Percentiles rank a stretch among this genome's conserved stretches.
Evolutionary conservation across 805 yeast species (phyloP).

Genomic region (Grigorovia humatica): DNA sequence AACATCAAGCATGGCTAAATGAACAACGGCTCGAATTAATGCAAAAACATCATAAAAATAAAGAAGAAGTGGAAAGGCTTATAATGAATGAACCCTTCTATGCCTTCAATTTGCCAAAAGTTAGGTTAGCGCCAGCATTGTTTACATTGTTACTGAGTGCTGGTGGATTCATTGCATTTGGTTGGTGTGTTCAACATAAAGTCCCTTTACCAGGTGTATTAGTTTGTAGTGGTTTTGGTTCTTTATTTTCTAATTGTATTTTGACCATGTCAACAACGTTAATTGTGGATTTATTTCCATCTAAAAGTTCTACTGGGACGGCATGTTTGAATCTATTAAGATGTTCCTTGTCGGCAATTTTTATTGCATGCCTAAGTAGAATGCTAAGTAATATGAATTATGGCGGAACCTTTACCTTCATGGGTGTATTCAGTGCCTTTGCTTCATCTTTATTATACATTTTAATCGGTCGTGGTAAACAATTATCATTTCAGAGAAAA

Average conservation of each 20-base stretch:
- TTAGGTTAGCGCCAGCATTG: constrained; percentile 41
- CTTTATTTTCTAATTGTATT: constrained; percentile 49
- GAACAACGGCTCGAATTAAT: constrained; percentile 9
- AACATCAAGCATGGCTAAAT: constrained; percentile 17
- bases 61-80: constrained; percentile 11
- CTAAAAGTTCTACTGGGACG: constrained; percentile 60
- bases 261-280: constrained; percentile 52
- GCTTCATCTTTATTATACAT: constrained; percentile 1
- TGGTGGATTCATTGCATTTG: constrained; percentile 41
- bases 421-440: constrained; percentile 39
- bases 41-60: constrained; percentile 12
- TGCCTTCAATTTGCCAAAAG: constrained; percentile 44
- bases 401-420: constrained; percentile 73
- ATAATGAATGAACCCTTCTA: constrained; percentile 19
- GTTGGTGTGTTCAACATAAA: constrained; percentile 56
- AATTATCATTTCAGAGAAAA: constrained; percentile 2
- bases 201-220: constrained; percentile 46
- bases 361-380: constrained; percentile 52
- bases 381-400: constrained; percentile 49
- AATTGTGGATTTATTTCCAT: constrained; percentile 67
- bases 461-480: constrained; percentile 1
- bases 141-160: constrained; percentile 35
- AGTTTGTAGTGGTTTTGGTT: constrained; percentile 45
- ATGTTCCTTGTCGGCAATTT: constrained; percentile 62
- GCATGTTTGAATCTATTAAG: constrained; percentile 64